Conservation (phyloP, 2,329 filamentous ascomycete genomes). For the Claviceps spartinae region DNA sequence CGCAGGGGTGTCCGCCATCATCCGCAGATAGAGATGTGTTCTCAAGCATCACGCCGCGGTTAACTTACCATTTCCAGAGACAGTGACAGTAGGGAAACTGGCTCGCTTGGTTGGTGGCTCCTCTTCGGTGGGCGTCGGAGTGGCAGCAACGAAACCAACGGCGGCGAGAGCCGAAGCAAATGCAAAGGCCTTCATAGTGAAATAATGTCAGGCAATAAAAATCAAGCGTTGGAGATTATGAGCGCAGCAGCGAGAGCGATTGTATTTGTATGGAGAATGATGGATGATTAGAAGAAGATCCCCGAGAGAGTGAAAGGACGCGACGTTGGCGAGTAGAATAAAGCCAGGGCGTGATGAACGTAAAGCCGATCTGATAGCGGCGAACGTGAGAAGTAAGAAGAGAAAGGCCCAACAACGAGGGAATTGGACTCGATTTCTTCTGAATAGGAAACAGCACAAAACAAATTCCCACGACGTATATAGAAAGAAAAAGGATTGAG, state of each 20-base stretch:
- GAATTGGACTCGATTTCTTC: slow-evolving; percentile 16
- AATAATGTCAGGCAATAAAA: slow-evolving; percentile 9
- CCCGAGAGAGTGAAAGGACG: slow-evolving; percentile 10
- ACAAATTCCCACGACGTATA: not conserved
- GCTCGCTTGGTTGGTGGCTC: slow-evolving; percentile 37
- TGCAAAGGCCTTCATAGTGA: slow-evolving; percentile 35
- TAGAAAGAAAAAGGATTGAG: not conserved
- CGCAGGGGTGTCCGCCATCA: not conserved
- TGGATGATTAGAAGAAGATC: not conserved
- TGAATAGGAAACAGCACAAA: slow-evolving; percentile 6
- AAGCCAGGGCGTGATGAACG: slow-evolving; percentile 2
- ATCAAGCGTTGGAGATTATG: not conserved
- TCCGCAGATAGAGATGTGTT: not conserved
- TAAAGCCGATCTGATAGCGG: slow-evolving; percentile 5
- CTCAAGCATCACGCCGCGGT: not conserved
- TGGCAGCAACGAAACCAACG: slow-evolving; percentile 29
- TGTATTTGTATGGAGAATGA: slow-evolving; percentile 1
- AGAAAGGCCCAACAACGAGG: slow-evolving; percentile 23
- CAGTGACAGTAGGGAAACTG: slow-evolving; percentile 34
- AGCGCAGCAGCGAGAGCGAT: not conserved
- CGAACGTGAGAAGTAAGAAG: slow-evolving; percentile 8
- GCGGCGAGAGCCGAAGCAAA: slow-evolving; percentile 36
- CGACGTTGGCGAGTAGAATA: slow-evolving; percentile 3
- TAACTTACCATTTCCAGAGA: slow-evolving; percentile 41
- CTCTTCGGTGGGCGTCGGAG: slow-evolving; percentile 35